phyloP scores from a whole-genome alignment of 2,329 filamentous ascomycete genomes.

The Aspergillus arachidicola region DNA sequence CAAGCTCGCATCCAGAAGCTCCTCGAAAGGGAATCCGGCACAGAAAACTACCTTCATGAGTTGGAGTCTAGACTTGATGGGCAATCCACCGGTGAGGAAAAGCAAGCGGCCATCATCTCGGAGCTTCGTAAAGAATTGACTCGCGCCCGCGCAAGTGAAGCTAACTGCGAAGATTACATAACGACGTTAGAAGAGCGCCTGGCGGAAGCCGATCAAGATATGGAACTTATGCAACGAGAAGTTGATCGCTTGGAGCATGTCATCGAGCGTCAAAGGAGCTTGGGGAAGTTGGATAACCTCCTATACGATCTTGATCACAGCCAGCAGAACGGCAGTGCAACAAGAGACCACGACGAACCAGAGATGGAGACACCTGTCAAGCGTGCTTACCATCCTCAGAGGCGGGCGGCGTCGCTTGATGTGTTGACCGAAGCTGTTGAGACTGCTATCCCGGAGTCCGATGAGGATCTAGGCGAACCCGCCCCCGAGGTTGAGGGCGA shows the following conservation, averaged over 20 bases:
- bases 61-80: conserved; percentile 88
- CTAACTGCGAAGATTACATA: conserved; percentile 92
- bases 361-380: conserved; percentile 20
- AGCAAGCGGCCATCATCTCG: conserved; percentile 79
- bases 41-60: conserved; percentile 89
- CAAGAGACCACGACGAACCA: conserved; percentile 21
- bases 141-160: conserved; percentile 85
- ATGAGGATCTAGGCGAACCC: conserved; percentile 42
- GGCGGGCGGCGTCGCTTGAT: conserved; percentile 42
- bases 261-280: conserved; percentile 88
- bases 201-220: conserved; percentile 93
- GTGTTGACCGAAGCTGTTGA: conserved; percentile 48
- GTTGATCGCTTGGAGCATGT: conserved; percentile 93
- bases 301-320: conserved; percentile 82
- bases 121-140: conserved; percentile 91
- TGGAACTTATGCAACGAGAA: conserved; percentile 95
- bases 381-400: conserved; percentile 28
- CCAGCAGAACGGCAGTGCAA: conserved; percentile 57
- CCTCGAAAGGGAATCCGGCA: conserved; percentile 86
- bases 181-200: conserved; percentile 93
- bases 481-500: conserved; percentile 27
- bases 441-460: conserved; percentile 49
- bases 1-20: conserved; percentile 90
- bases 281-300: conserved; percentile 91
- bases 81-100: conserved; percentile 88